These are phyloP conservation scores for Plasmodium ovale DNA, from an alignment of 169 alveolate genomes.

Conservation along the genomic window DNA sequence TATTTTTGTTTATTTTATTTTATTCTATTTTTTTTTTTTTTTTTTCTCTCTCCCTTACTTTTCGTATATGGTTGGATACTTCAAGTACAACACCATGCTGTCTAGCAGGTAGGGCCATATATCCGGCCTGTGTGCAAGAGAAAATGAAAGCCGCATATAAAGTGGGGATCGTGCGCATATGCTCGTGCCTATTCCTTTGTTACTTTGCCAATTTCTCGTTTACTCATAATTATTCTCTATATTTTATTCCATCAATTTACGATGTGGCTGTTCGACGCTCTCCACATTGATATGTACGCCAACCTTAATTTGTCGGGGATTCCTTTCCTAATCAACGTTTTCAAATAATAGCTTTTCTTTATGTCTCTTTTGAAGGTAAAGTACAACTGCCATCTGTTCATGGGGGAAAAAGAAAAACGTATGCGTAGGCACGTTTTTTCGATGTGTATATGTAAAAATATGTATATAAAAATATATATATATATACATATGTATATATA, in stretches of 20 bases:
- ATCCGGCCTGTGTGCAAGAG: constrained; percentile 18
- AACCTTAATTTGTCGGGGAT: constrained; percentile 86
- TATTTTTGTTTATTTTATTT: no score
- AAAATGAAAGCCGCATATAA: neutral
- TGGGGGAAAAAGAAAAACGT: neutral
- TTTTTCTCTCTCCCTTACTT: constrained; percentile 24
- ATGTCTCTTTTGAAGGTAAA: constrained; percentile 60
- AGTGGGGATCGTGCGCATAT: no score
- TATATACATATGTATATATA: neutral
- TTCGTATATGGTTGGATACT: constrained; percentile 73
- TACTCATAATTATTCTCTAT: no score
- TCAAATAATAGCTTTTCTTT: constrained; percentile 69
- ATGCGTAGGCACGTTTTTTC: neutral
- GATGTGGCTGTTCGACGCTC: no score
- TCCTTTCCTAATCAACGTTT: constrained; percentile 84
- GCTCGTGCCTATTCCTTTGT: neutral
- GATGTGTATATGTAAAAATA: neutral
- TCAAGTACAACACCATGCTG: constrained; percentile 52
- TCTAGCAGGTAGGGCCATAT: constrained; percentile 74
- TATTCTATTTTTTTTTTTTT: neutral
- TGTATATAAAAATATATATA: neutral
- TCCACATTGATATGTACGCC: neutral
- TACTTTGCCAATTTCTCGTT: neutral
- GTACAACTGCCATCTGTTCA: constrained; percentile 47
- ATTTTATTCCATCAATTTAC: no score